A percentile compares a stretch with the other conserved stretches of the same genome.
These are phyloP conservation scores for Populus alba DNA, from an alignment of 345 rosid genomes.

Conservation along the genomic window DNA sequence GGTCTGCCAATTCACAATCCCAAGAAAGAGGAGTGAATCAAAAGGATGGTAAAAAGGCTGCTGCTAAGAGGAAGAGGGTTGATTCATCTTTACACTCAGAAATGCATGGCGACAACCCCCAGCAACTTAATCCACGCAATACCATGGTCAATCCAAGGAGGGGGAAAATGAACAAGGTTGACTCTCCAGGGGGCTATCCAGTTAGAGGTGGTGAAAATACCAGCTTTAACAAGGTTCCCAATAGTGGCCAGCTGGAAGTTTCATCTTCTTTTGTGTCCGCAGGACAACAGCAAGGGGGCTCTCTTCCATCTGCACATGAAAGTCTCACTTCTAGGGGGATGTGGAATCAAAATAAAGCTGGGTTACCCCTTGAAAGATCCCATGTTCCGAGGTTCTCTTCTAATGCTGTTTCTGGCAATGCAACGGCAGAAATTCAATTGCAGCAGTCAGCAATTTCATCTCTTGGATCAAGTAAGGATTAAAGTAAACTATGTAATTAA, in stretches of 20 bases:
- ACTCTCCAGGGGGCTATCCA: slow-evolving; percentile 43
- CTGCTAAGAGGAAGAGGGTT: slow-evolving; percentile 74
- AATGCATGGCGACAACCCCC: slow-evolving; percentile 47
- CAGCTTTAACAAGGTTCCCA: slow-evolving; percentile 31
- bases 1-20: slow-evolving; percentile 76
- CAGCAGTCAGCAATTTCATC: slow-evolving; percentile 39
- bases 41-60: slow-evolving; percentile 54
- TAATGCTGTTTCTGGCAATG: slow-evolving; percentile 34
- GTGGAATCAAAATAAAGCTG: slow-evolving; percentile 48
- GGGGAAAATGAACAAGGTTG: slow-evolving; percentile 67
- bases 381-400: slow-evolving; percentile 51
- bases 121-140: slow-evolving; percentile 44
- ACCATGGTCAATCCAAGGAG: slow-evolving; percentile 42
- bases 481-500: not conserved
- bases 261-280: slow-evolving; percentile 31
- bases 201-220: slow-evolving; percentile 39
- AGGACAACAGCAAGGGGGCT: slow-evolving; percentile 41
- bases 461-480: slow-evolving; percentile 39
- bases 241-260: slow-evolving; percentile 46
- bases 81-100: slow-evolving; percentile 58
- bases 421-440: slow-evolving; percentile 33
- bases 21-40: slow-evolving; percentile 67
- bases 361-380: slow-evolving; percentile 43
- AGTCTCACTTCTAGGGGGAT: slow-evolving; percentile 34
- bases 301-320: slow-evolving; percentile 35